Percentiles rank a stretch among this genome's conserved stretches.
These are phyloP conservation scores for Spinacia oleracea DNA, from an alignment of 179 eudicot genomes.

Conservation along the genomic window DNA sequence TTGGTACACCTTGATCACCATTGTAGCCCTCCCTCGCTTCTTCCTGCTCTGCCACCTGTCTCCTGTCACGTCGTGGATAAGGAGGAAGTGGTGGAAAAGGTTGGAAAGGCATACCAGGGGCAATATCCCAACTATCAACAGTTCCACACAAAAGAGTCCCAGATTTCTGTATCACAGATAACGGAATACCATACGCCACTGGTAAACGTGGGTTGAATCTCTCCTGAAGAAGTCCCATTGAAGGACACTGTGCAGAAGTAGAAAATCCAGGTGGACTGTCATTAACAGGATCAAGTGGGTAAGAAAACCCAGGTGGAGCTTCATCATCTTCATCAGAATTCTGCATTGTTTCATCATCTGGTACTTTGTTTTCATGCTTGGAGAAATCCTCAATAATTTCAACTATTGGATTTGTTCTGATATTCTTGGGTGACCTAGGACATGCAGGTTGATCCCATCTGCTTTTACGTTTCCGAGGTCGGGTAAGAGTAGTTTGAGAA, in stretches of 20 bases:
- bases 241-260: conserved; percentile 25
- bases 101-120: conserved; percentile 73
- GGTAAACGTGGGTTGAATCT: conserved; percentile 54
- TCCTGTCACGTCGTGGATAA: conserved; percentile 38
- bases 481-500: conserved; percentile 27
- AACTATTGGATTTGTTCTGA: conserved; percentile 24
- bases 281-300: conserved; percentile 11
- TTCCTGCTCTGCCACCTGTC: conserved; percentile 22
- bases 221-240: conserved; percentile 47
- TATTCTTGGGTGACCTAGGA: conserved; percentile 23
- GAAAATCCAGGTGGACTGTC: conserved; percentile 34
- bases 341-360: conserved; percentile 32
- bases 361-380: conserved; percentile 16
- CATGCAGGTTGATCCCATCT: conserved; percentile 80
- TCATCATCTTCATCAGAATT: conserved; percentile 63
- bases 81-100: conserved; percentile 91
- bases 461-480: conserved; percentile 71
- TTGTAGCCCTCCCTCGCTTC: conserved; percentile 23
- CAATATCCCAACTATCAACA: conserved; percentile 58
- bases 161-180: conserved; percentile 46
- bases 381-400: conserved; percentile 17
- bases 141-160: conserved; percentile 47
- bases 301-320: conserved; percentile 68
- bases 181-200: conserved; percentile 74
- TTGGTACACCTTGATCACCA: conserved; percentile 43